These are phyloP conservation scores for Lactarius tabidus DNA, from an alignment of 768 basidiomycete genomes.

Conservation along the genomic window DNA sequence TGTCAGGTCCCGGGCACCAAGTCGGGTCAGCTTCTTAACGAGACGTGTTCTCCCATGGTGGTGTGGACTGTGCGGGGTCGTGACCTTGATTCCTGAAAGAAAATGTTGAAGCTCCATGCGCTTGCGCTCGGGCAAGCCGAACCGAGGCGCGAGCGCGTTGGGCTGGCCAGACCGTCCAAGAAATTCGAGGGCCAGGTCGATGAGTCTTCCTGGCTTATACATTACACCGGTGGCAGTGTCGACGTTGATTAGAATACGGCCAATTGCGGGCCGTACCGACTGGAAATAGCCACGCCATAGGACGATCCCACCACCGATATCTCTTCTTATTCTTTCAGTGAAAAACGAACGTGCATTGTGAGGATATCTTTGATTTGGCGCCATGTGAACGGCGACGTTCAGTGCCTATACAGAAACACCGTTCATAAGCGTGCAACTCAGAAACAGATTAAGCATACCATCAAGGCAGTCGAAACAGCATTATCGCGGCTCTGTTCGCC, in stretches of 20 bases:
- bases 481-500: constrained; percentile 72
- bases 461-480: constrained; percentile 59
- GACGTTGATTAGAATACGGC: constrained; percentile 63
- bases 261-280: constrained; percentile 63
- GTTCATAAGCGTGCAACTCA: neutral
- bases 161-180: constrained; percentile 35
- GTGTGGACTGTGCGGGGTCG: constrained; percentile 33
- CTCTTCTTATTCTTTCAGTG: constrained; percentile 48
- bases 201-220: constrained; percentile 60
- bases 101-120: constrained; percentile 52
- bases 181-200: constrained; percentile 55
- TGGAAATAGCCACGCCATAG: constrained; percentile 83
- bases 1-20: constrained; percentile 48
- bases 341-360: constrained; percentile 75
- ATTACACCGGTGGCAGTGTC: constrained; percentile 74
- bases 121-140: constrained; percentile 45
- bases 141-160: constrained; percentile 37
- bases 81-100: constrained; percentile 48
- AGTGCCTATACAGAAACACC: constrained; percentile 46
- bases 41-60: constrained; percentile 40
- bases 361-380: constrained; percentile 60
- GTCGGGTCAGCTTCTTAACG: constrained; percentile 53
- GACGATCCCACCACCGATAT: constrained; percentile 58
- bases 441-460: constrained; percentile 35
- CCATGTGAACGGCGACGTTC: constrained; percentile 73